Base-by-base conservation (phyloP, 2,329 filamentous ascomycete species). In the Calcarisporium arbuscula region DNA sequence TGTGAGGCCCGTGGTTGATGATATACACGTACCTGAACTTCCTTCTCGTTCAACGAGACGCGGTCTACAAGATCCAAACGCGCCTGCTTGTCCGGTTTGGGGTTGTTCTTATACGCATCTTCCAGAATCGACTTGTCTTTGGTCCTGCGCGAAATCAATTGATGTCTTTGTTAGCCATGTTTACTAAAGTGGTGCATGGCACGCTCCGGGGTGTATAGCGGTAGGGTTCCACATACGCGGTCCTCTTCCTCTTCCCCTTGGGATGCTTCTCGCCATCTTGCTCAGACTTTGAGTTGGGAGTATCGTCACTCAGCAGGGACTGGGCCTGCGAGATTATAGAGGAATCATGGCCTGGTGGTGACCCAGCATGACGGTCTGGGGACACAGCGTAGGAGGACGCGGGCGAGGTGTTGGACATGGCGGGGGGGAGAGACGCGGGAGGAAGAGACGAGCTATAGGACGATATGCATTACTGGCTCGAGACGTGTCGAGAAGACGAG, bases 61-160 rank as follows among this genome's bases (percentile, higher is more conserved):
- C 80, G 84, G 62, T 77, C 76, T 40, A 94, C 86, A 44, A 96
- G 88, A 39, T 82, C 80, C 30, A 85, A 73, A 64, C 90, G 85
- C 59, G 86, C 83, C 36, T 80, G 74, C 64, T 94, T 95, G 65
- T 95, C 89, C 21, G 90, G 90, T 60, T 95, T 95, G 6, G 86
- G 77, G 57, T 95, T 94, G 42, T 70, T 74, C 49, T 77, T 73
- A 56, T 94, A 95, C 39, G 90, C 87, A 22, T 83, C 74, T 61
- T 95, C 90, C 41, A 95, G 79, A 34, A 94, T 76, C 34, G 81
- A 76, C 65, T 95, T 90, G 65, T 96, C 90, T 61, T 90, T 84
- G 26, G 85, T 81, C 53, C 87, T 94, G 44, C 11, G 45, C 8
- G n/a, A 30, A 20, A 30, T 22, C 41, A 42, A 47, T 49, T 44